Evolutionary conservation across 306 rosid genomes (phyloP), one percentile per base, ranked within the genome.

Genomic region (Purshia tridentata): DNA sequence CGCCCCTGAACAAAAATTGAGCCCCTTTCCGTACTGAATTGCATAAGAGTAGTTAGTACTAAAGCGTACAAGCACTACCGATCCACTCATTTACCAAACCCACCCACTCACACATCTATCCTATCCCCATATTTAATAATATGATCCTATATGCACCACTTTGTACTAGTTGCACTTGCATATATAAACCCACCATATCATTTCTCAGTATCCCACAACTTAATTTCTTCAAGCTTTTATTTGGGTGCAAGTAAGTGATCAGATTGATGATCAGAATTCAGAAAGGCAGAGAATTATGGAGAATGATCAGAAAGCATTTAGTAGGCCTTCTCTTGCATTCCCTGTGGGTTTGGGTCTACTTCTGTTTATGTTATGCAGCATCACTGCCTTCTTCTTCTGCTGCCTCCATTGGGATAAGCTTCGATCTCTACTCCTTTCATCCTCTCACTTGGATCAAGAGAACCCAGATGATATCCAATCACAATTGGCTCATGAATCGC

Each of bases 281-380:
- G 74, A 70, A 42, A 70, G n/a, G 39, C 10, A 14, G 51, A 37
- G 9, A 14, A 69, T 12, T 20, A 57, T 71, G 75, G 67, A 57
- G 45, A 42, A 39, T 12, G 18, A 44, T 9, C 45, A 56, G 22
- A 66, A 57, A 10, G 6, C 39, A 22, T 15, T 65, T 4, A 23
- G 51, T 18, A 77, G 82, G 22, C 74, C 71, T 2, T 75, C 80
- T 19, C 62, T 91, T 49, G 75, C 77, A 4, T 91, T 91, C 64
- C 92, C 94, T 45, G 62, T 91, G 6, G 94, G 94, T 42, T 76
- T 88, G 78, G 81, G 83, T 29, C 89, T 91, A 65, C 89, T 91
- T n/a, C 54, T 87, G 63, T 35, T 80, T 12, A 39, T 84, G 60
- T 29, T 91, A 4, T 35, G 87, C 29, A 56, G 76, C 72, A 40